Conservation (phyloP, 306 rosid genomes). For the Prosopis cineraria region DNA sequence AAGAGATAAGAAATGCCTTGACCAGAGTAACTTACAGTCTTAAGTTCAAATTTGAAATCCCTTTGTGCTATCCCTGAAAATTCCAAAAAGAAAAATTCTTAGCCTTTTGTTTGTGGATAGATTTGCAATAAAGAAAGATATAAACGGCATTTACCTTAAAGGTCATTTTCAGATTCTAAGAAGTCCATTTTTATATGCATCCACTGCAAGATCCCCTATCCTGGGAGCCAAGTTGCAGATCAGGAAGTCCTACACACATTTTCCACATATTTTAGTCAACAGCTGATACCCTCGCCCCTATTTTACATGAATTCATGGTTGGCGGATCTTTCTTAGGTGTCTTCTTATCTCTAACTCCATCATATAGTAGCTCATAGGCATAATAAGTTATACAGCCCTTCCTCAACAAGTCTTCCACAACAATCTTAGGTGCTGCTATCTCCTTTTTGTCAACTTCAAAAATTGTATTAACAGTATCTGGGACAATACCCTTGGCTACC, state of each 20-base stretch:
- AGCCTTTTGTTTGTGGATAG: background rate
- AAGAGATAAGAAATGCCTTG: background rate
- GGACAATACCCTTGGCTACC: slow-evolving; percentile 75
- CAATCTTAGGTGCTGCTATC: slow-evolving; percentile 90
- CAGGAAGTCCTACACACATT: slow-evolving; percentile 23
- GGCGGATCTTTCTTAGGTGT: slow-evolving; percentile 47
- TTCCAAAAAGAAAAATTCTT: slow-evolving; percentile 12
- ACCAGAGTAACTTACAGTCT: background rate
- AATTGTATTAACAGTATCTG: slow-evolving; percentile 72
- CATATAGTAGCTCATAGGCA: slow-evolving; percentile 77
- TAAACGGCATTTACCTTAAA: slow-evolving; percentile 4
- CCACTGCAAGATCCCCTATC: slow-evolving; percentile 5
- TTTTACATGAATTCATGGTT: slow-evolving; percentile 29
- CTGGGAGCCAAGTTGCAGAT: slow-evolving; percentile 6
- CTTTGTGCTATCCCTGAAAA: background rate
- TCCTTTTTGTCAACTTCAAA: slow-evolving; percentile 81
- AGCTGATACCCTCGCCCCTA: slow-evolving; percentile 32
- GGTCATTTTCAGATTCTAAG: slow-evolving; percentile 30
- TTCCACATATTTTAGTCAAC: slow-evolving; percentile 35
- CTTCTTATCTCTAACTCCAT: slow-evolving; percentile 81
- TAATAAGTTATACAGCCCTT: slow-evolving; percentile 75
- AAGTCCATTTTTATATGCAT: background rate
- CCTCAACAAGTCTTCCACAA: slow-evolving; percentile 84
- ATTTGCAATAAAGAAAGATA: slow-evolving; percentile 15
- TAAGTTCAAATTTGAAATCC: background rate